Percentiles rank a stretch among this genome's conserved stretches.
phyloP scores from a whole-genome alignment of 345 rosid species.

The Excoecaria agallocha region DNA sequence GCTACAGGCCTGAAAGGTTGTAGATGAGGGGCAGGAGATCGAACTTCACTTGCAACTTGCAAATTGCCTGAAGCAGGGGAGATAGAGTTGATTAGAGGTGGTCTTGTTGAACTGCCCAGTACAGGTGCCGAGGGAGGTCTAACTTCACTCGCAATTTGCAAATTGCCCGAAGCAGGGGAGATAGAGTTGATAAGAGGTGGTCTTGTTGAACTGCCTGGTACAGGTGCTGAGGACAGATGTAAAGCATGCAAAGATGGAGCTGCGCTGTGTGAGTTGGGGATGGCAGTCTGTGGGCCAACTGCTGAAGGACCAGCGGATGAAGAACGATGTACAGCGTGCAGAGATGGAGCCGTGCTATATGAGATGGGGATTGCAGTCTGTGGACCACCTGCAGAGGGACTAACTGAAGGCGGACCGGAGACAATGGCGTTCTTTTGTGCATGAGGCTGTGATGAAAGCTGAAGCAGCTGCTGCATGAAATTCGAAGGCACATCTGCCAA shows the following conservation, averaged over 20 bases:
- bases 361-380: conserved; percentile 2
- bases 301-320: not conserved
- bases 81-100: conserved; percentile 32
- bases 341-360: conserved; percentile 23
- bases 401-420: conserved; percentile 23
- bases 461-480: conserved; percentile 38
- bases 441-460: conserved; percentile 28
- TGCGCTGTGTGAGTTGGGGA: not conserved
- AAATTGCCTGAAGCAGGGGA: conserved; percentile 30
- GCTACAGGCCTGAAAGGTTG: conserved; percentile 41
- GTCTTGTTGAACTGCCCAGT: conserved; percentile 27
- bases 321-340: conserved; percentile 18
- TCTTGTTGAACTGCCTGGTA: conserved; percentile 26
- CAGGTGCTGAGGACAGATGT: conserved; percentile 30
- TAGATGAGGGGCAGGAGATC: conserved; percentile 57
- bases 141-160: conserved; percentile 35
- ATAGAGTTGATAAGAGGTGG: conserved; percentile 34
- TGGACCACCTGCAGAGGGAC: conserved; percentile 10
- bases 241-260: conserved; percentile 23
- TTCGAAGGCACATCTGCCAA: conserved; percentile 37
- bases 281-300: too few species aligned
- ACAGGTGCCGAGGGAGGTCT: conserved; percentile 31
- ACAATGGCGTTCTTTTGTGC: conserved; percentile 24
- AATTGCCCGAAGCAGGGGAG: conserved; percentile 30
- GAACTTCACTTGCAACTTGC: conserved; percentile 37